Evolutionary conservation across 2,329 filamentous ascomycete species (phyloP), one percentile per base, ranked within the genome.

Genomic region (Clarireedia hainanense): DNA sequence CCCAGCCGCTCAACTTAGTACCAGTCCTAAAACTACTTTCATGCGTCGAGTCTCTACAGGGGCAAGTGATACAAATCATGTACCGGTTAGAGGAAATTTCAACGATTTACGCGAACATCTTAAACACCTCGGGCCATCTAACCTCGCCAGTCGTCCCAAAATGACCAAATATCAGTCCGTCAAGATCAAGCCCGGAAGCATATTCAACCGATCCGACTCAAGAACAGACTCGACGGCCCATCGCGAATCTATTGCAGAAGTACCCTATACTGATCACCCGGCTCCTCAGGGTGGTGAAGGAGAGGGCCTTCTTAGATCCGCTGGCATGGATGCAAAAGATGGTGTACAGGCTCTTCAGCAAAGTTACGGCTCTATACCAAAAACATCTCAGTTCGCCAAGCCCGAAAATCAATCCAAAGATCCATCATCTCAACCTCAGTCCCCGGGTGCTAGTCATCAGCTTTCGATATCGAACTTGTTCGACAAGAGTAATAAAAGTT

Each of bases 101-200:
- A 76, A 81, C 51, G 82, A 86, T 51, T 81, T 85, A 72, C 77
- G 76, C 63, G 77, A 82, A 64, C 80, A 85, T 61, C 73, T 87
- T 46, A 84, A 82, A 61, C 78, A 82, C 59, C 78, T 87, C 0
- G 84, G 84, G 0, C 84, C 84, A 0, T 85, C 83, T 1, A 88
- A 87, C 65, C 78, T 80, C 20, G 84, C 84, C 5, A 78, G 79
- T 15, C 82, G 84, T 55, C 84, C 84, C 1, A 82, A 80, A 67
- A 77, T 76, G 56, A 85, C 83, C 1, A 76, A 77, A 17, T 80
- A 79, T 17, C 79, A 81, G 17, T 79, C 83, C 0, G 83, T 88
- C 63, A 86, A 86, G 69, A 84, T 87, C 63, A 88, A 88, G 71
- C 73, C 74, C 27, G 75, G 71, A 6, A 56, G 56, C 24, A 20